Percentiles rank a stretch among this genome's conserved stretches.
These are phyloP conservation scores for Lantana camara DNA, from an alignment of 257 asterid genomes.

Conservation along the genomic window DNA sequence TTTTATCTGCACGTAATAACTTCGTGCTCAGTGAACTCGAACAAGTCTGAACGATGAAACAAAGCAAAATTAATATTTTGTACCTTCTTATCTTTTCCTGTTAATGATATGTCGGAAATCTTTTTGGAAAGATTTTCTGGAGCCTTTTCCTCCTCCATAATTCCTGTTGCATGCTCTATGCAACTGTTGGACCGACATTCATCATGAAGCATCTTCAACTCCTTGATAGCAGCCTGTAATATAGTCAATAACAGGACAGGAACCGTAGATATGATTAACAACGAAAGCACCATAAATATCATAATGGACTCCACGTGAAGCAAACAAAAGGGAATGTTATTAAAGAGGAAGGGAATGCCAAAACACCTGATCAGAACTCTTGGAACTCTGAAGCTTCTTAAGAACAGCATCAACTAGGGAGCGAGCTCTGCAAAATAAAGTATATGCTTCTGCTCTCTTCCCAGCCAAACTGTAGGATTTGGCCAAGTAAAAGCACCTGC, in stretches of 20 bases:
- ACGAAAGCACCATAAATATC: slow-evolving; percentile 4
- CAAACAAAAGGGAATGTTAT: slow-evolving; percentile 1
- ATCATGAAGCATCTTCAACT: slow-evolving; percentile 56
- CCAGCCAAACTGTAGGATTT: slow-evolving; percentile 93
- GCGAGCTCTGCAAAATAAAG: slow-evolving; percentile 67
- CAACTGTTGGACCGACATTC: slow-evolving; percentile 84
- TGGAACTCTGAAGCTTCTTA: slow-evolving; percentile 53
- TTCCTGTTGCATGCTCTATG: slow-evolving; percentile 86
- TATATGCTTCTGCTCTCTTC: slow-evolving; percentile 93
- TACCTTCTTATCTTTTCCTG: slow-evolving; percentile 77
- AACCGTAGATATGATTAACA: not conserved
- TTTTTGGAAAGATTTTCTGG: slow-evolving; percentile 79
- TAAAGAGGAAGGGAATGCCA: slow-evolving; percentile 14
- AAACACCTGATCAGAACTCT: slow-evolving; percentile 63
- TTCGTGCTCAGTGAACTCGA: slow-evolving; percentile 6
- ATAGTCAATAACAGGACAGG: not conserved
- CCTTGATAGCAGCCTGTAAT: slow-evolving; percentile 56
- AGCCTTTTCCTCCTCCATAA: slow-evolving; percentile 90
- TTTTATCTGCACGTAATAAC: not conserved
- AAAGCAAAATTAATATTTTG: slow-evolving; percentile 2
- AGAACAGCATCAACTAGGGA: slow-evolving; percentile 67
- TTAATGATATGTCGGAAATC: slow-evolving; percentile 67
- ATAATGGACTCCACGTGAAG: slow-evolving; percentile 4
- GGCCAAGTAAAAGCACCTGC: slow-evolving; percentile 96
- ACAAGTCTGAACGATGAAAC: not conserved